A percentile compares a stretch with the other conserved stretches of the same genome.
Conservation (phyloP, 495 filamentous ascomycete species). For the Penicillium bialowiezense region DNA sequence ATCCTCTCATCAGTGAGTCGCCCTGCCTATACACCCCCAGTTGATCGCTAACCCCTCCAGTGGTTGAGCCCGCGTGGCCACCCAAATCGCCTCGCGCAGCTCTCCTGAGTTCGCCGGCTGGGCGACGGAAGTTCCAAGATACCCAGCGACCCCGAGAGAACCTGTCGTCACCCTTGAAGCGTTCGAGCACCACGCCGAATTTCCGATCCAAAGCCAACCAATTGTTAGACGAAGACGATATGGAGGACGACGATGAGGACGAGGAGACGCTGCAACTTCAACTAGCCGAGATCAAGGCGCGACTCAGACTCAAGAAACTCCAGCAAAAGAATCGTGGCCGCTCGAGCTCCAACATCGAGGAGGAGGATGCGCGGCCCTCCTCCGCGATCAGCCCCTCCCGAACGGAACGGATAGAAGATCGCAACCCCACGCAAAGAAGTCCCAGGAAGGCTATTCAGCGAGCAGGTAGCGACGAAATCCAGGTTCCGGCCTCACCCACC, state of each 20-base stretch:
- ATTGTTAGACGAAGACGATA: slow-evolving; percentile 36
- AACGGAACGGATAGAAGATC: slow-evolving; percentile 8
- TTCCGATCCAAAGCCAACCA: slow-evolving; percentile 32
- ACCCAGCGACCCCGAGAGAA: slow-evolving; percentile 61
- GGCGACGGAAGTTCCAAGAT: slow-evolving; percentile 66
- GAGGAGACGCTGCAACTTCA: slow-evolving; percentile 85
- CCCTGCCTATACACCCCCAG: neutral
- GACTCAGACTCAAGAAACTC: slow-evolving; percentile 83
- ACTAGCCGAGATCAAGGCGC: slow-evolving; percentile 80
- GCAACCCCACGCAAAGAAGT: slow-evolving; percentile 19
- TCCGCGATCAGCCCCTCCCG: slow-evolving; percentile 27
- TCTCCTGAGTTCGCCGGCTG: slow-evolving; percentile 76
- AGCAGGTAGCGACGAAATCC: slow-evolving; percentile 42
- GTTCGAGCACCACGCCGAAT: slow-evolving; percentile 39
- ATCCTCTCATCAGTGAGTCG: slow-evolving; percentile 4
- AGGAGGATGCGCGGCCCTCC: slow-evolving; percentile 20
- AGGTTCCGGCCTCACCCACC: slow-evolving; percentile 81
- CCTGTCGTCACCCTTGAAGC: slow-evolving; percentile 63
- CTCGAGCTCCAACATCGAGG: slow-evolving; percentile 24
- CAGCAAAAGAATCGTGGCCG: slow-evolving; percentile 53
- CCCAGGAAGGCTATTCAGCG: slow-evolving; percentile 16
- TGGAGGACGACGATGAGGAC: slow-evolving; percentile 82
- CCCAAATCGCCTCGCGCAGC: slow-evolving; percentile 83
- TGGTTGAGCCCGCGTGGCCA: slow-evolving; percentile 70
- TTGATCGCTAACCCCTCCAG: slow-evolving; percentile 11